Evolutionary conservation across 1,284 basidiomycete genomes (phyloP).

Genomic region (Ustilago bromivora): DNA sequence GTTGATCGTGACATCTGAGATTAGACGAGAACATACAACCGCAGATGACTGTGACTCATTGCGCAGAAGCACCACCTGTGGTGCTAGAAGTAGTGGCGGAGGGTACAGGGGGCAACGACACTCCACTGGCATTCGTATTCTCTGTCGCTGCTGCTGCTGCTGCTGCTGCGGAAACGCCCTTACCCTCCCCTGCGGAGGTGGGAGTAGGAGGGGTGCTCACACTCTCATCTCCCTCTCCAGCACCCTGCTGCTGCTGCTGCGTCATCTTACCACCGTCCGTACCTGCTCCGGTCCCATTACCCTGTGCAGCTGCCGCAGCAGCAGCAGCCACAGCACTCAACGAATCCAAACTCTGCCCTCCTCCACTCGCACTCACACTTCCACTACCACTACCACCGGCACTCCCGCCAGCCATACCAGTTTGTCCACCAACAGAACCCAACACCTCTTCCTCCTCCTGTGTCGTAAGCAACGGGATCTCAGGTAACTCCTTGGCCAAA

Average conservation of each 20-base stretch:
- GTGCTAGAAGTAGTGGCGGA: not conserved
- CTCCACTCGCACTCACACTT: not conserved
- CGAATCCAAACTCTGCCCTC: conserved; percentile 52
- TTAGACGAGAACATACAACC: not conserved
- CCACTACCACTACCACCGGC: not conserved
- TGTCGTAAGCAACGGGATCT: conserved; percentile 36
- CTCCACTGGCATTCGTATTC: not conserved
- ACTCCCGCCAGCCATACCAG: not conserved
- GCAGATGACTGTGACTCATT: not conserved
- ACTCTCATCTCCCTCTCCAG: not conserved
- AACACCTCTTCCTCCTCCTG: conserved; percentile 33
- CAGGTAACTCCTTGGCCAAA: conserved; percentile 20
- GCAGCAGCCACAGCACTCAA: conserved; percentile 60
- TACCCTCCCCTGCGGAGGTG: not conserved
- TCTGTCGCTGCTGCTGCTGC: not conserved
- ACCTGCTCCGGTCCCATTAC: not conserved
- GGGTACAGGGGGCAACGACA: conserved; percentile 3
- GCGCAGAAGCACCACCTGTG: not conserved
- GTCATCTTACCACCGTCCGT: not conserved
- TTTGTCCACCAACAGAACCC: conserved; percentile 5
- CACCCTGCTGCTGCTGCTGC: not conserved
- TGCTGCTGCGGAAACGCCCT: not conserved
- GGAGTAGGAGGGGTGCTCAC: not conserved
- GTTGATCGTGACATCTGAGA: not conserved
- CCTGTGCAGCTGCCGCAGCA: conserved; percentile 42